Base-by-base conservation (phyloP, 352 stramenopile genomes). In the Thraustochytrium sp. region DNA sequence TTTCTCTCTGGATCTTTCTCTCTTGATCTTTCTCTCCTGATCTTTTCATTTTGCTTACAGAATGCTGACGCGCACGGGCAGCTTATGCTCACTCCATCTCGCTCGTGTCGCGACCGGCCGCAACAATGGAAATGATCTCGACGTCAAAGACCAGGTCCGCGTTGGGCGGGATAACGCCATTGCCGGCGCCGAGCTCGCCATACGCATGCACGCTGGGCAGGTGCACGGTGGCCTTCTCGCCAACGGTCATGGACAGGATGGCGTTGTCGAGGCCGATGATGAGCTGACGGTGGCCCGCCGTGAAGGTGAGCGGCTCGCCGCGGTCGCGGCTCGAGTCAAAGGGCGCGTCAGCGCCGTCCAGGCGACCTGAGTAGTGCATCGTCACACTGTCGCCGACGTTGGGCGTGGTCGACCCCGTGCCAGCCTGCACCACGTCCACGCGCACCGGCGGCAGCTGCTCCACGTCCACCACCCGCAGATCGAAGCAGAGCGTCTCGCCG, bases 251-350 rank as follows among this genome's bases (percentile, higher is more conserved):
- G 42, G 42, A 62, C 65, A 77, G 29, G 65, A 77, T 77, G 37
- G 49, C 65, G 31, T 77, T 62, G 49, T 77, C 65, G 46, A 77
- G 42, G 34, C 65, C 65, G 2, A 62, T 55, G 26, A 77, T 55
- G 65, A 62, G 49, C 8, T 77, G 65, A 44, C 59, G 59, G 65
- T 77, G 65, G 3, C 65, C 65, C 4, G 42, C 65, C 11, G 31
- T 40, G n/a, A 77, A 77, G 13, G 42, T 62, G 18, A 77, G 49
- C 18, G 65, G 65, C 42, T 62, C 49, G 65, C 65, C 65, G 23
- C 65, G 42, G 40, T 40, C 23, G n/a, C 42, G 42, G 23, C 42
- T 62, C 29, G 65, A 77, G 65, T 55, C 42, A 29, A 62, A 62
- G 11, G 42, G 42, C 65, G 68, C 65, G 26, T 77, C 65, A 11